phyloP scores from a whole-genome alignment of 441 rosid genomes.

The Erodium trifolium region DNA sequence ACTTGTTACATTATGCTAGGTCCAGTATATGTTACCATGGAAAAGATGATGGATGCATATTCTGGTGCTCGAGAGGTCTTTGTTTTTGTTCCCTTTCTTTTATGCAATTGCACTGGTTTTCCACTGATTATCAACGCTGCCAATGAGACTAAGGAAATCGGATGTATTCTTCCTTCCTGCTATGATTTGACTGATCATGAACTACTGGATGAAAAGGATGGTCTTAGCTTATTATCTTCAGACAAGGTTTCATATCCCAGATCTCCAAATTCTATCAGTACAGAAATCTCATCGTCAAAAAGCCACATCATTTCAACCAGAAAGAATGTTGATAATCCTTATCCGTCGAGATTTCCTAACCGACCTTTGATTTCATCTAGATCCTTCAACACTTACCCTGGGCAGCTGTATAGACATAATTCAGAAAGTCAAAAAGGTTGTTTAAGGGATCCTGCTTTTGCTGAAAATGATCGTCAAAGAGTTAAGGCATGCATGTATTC shows the following conservation, averaged over 20 bases:
- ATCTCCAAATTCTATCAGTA: constrained; percentile 27
- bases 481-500: constrained; percentile 74
- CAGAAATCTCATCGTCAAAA: constrained; percentile 33
- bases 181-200: constrained; percentile 56
- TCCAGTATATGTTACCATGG: constrained; percentile 55
- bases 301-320: constrained; percentile 34
- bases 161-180: constrained; percentile 60
- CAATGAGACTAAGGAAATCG: constrained; percentile 41
- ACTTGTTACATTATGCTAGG: constrained; percentile 37
- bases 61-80: constrained; percentile 87
- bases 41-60: constrained; percentile 75
- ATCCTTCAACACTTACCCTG: constrained; percentile 18
- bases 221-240: constrained; percentile 60
- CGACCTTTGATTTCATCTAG: constrained; percentile 35
- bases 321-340: constrained; percentile 21
- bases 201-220: constrained; percentile 42
- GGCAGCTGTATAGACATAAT: constrained; percentile 28
- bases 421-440: constrained; percentile 26
- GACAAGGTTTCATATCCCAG: constrained; percentile 31
- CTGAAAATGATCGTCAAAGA: constrained; percentile 38
- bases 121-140: constrained; percentile 58
- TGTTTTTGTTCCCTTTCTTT: constrained; percentile 67
- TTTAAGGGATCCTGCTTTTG: constrained; percentile 33
- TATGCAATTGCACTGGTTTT: constrained; percentile 82
- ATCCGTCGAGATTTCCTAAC: constrained; percentile 28